A percentile compares a stretch with the other conserved stretches of the same genome.
These are phyloP conservation scores for Aspergillus bridgeri DNA, from an alignment of 495 filamentous ascomycete species.

Conservation along the genomic window DNA sequence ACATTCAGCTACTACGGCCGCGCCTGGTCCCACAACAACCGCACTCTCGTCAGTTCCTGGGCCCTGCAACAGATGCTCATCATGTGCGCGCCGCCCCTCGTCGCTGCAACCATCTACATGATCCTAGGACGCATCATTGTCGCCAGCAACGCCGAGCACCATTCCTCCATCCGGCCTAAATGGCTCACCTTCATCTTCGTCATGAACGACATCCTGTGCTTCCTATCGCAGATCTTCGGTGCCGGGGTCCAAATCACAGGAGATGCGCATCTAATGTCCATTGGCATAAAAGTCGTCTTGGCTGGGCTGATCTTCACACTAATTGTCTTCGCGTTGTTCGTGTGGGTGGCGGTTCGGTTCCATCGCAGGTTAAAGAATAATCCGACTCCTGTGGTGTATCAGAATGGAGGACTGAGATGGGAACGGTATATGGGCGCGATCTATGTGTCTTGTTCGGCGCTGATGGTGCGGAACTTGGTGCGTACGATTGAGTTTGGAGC, in stretches of 20 bases:
- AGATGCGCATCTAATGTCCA: conserved; percentile 25
- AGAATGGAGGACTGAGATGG: conserved; percentile 23
- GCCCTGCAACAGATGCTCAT: conserved; percentile 44
- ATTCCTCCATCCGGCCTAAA: conserved; percentile 25
- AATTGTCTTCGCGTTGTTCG: conserved; percentile 29
- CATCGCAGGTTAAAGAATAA: conserved; percentile 17
- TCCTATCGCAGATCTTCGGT: conserved; percentile 34
- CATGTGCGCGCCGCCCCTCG: conserved; percentile 42
- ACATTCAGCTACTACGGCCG: conserved; percentile 48
- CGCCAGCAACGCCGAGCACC: conserved; percentile 45
- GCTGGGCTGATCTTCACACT: conserved; percentile 33
- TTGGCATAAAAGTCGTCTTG: conserved; percentile 32
- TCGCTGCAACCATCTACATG: conserved; percentile 60
- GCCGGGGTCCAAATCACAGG: conserved; percentile 43
- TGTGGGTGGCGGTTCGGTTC: conserved; percentile 23
- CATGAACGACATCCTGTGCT: conserved; percentile 34
- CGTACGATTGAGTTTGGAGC: conserved; percentile 42
- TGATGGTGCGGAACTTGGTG: conserved; percentile 41
- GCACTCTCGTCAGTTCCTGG: conserved; percentile 30
- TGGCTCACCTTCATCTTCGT: conserved; percentile 35
- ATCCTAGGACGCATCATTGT: conserved; percentile 50
- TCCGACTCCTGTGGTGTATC: conserved; percentile 12
- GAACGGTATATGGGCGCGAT: conserved; percentile 34
- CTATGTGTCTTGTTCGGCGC: conserved; percentile 33
- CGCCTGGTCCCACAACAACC: conserved; percentile 33